Evolutionary conservation across 768 basidiomycete species (phyloP).

Genomic region (Amanita fuliginea): DNA sequence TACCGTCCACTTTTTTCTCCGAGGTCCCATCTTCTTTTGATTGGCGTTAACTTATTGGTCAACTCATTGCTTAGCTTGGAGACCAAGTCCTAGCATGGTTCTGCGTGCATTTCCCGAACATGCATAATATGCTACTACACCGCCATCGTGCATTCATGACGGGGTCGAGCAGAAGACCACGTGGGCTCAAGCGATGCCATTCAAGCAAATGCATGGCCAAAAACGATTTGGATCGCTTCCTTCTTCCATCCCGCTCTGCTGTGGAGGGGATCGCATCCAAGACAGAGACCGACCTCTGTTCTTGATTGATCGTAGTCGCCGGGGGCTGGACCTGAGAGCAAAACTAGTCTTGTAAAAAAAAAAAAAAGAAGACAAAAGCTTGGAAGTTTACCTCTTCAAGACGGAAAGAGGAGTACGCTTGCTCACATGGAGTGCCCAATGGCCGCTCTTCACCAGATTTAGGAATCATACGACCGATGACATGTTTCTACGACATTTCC

Average conservation of each 20-base stretch:
- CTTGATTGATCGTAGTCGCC: background rate
- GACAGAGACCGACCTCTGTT: background rate
- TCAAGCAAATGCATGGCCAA: background rate
- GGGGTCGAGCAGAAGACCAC: background rate
- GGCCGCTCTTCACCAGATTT: slow-evolving; percentile 6
- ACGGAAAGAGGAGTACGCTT: slow-evolving; percentile 2
- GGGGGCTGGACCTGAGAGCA: slow-evolving; percentile 4
- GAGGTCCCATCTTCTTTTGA: background rate
- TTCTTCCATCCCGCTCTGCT: slow-evolving; percentile 5
- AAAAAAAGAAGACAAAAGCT: slow-evolving; percentile 6
- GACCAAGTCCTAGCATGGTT: background rate
- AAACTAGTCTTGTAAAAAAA: background rate
- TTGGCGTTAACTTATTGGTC: background rate
- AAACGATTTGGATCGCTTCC: slow-evolving; percentile 2
- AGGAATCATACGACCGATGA: slow-evolving; percentile 5
- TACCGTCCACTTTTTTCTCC: slow-evolving; percentile 1
- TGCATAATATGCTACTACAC: background rate
- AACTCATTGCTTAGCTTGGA: background rate
- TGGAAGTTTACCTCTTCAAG: background rate
- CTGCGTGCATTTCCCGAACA: background rate
- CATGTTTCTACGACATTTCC: slow-evolving; percentile 7
- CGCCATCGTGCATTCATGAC: background rate
- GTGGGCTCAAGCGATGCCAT: background rate
- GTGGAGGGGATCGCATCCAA: slow-evolving; percentile 3
- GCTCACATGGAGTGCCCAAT: slow-evolving; percentile 1